Percentiles rank a stretch among this genome's conserved stretches.
Conservation (phyloP, 495 filamentous ascomycete species). For the Xylaria scruposa region DNA sequence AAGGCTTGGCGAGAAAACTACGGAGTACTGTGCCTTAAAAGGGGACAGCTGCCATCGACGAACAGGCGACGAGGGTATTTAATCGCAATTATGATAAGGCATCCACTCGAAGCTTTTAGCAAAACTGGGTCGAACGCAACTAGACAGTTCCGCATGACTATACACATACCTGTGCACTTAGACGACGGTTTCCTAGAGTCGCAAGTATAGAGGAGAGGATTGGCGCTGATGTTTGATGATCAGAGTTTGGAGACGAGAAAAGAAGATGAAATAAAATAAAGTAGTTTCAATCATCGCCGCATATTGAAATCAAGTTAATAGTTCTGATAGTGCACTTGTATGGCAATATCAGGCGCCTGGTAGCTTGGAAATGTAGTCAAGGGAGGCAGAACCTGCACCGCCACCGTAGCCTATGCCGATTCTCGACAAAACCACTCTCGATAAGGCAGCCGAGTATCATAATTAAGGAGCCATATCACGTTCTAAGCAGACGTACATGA, state of each 20-base stretch:
- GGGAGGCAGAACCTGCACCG: too few relatives aligned
- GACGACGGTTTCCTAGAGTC: neutral
- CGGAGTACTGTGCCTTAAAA: neutral
- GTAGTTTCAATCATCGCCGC: neutral
- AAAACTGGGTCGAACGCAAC: neutral
- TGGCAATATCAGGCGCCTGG: neutral
- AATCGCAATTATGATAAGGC: too few relatives aligned
- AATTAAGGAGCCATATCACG: too few relatives aligned
- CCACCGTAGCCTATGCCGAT: too few relatives aligned
- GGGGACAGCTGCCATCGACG: neutral
- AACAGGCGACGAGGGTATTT: neutral
- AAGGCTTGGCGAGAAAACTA: neutral
- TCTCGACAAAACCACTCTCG: too few relatives aligned
- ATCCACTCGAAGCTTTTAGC: neutral
- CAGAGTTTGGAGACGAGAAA: neutral
- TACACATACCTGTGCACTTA: neutral
- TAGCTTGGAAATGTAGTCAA: neutral
- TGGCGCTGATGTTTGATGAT: neutral
- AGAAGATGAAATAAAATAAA: neutral
- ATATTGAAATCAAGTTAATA: neutral
- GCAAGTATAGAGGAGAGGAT: neutral
- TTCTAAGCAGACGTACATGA: too few relatives aligned
- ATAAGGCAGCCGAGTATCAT: too few relatives aligned
- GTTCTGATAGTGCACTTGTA: neutral
- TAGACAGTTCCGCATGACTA: neutral